Percentiles rank a stretch among this genome's conserved stretches.
Evolutionary conservation across 352 stramenopile species (phyloP).

Genomic region (Halophytophthora batemanensis): DNA sequence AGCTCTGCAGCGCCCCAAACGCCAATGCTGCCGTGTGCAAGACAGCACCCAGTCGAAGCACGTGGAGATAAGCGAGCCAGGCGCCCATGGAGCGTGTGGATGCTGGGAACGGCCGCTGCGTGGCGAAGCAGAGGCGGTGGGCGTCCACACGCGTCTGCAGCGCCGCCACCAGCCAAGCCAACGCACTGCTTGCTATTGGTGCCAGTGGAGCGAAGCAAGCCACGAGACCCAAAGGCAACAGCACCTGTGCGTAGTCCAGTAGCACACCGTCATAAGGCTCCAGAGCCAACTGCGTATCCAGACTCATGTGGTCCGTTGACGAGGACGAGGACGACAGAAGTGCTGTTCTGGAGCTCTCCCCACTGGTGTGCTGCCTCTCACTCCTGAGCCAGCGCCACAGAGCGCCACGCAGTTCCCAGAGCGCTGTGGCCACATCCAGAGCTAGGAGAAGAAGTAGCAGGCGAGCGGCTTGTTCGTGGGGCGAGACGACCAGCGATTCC

Average conservation of each 20-base stretch:
- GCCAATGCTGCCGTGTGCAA: constrained; percentile 48
- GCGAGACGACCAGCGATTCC: constrained; percentile 23
- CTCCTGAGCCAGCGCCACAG: constrained; percentile 21
- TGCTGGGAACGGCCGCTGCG: constrained; percentile 60
- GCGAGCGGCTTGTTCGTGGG: constrained; percentile 38
- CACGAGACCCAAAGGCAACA: constrained; percentile 59
- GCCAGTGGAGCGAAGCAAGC: constrained; percentile 60
- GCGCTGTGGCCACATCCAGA: constrained; percentile 38
- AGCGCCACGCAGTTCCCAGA: constrained; percentile 45
- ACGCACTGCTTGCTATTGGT: constrained; percentile 28
- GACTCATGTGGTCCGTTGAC: constrained; percentile 1
- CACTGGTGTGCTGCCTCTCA: not conserved
- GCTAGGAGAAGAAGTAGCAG: constrained; percentile 48
- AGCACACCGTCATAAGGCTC: constrained; percentile 65
- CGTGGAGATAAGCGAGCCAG: constrained; percentile 55
- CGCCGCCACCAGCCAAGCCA: constrained; percentile 49
- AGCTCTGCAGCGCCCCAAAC: constrained; percentile 16
- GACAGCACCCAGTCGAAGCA: constrained; percentile 46
- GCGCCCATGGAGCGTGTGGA: constrained; percentile 50
- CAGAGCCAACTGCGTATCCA: constrained; percentile 43
- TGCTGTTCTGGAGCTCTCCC: not conserved
- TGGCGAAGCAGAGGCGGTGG: constrained; percentile 55
- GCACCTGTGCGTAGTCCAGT: constrained; percentile 73
- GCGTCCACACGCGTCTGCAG: constrained; percentile 67
- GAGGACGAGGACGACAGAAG: constrained; percentile 6